Conservation (phyloP, 768 basidiomycete species). For the Lactarius pseudohatsudake region DNA sequence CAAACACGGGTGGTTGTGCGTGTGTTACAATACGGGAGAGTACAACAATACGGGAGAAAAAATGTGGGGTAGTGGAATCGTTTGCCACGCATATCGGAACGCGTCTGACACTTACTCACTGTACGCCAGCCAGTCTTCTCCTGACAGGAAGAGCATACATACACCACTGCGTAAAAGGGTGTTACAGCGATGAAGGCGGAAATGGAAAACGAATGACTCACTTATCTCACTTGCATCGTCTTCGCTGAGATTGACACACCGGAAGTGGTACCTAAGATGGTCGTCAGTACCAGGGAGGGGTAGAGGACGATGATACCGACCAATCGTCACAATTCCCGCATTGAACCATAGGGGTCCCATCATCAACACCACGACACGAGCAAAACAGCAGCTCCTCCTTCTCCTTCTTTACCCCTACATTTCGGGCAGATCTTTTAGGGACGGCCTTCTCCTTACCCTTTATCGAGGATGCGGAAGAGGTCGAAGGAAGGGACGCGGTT, state of each 20-base stretch:
- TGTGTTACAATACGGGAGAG: constrained; percentile 28
- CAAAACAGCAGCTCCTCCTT: constrained; percentile 43
- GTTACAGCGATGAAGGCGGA: constrained; percentile 15
- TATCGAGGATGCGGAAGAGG: not conserved
- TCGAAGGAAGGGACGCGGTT: not conserved
- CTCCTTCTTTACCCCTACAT: constrained; percentile 24
- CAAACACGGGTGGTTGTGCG: constrained; percentile 25
- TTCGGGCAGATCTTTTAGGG: constrained; percentile 24
- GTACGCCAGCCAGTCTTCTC: constrained; percentile 59
- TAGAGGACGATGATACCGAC: constrained; percentile 39
- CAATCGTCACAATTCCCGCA: constrained; percentile 70
- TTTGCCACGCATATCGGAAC: constrained; percentile 13
- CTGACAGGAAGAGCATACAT: constrained; percentile 54
- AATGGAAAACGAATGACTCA: constrained; percentile 42
- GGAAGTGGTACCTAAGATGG: constrained; percentile 69
- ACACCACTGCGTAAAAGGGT: constrained; percentile 47
- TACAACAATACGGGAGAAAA: constrained; percentile 26
- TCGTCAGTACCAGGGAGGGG: not conserved
- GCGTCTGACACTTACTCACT: constrained; percentile 66
- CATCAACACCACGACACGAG: constrained; percentile 62
- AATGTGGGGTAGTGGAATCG: constrained; percentile 12
- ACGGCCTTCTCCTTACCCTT: constrained; percentile 24
- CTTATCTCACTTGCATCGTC: constrained; percentile 71
- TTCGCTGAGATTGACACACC: constrained; percentile 60
- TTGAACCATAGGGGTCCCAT: constrained; percentile 75